These are phyloP conservation scores for Escallonia rubra DNA, from an alignment of 129 eudicot species.

Conservation along the genomic window DNA sequence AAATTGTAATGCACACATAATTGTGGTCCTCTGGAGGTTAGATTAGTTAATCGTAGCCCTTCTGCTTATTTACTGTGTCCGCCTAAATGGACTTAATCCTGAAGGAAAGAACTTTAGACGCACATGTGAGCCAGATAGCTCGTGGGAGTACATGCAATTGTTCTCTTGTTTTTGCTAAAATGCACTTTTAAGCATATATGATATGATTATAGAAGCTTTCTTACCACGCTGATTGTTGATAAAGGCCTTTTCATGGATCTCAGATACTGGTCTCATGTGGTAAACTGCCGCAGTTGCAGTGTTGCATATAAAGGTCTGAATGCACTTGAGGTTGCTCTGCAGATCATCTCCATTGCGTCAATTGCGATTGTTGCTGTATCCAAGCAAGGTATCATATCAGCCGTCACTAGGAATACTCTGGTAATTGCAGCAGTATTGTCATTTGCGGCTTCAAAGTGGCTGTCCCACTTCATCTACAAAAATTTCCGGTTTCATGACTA, in stretches of 20 bases:
- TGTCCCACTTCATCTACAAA: conserved; percentile 74
- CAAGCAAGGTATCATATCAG: conserved; percentile 41
- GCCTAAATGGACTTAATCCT: too few relatives aligned
- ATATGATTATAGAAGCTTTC: too few relatives aligned
- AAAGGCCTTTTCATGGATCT: background rate
- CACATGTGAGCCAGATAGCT: too few relatives aligned
- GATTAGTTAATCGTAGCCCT: too few relatives aligned
- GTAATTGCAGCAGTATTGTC: conserved; percentile 44
- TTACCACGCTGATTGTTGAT: background rate
- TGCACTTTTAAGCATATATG: too few relatives aligned
- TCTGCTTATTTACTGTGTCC: too few relatives aligned
- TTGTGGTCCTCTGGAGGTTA: too few relatives aligned
- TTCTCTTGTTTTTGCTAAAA: too few relatives aligned
- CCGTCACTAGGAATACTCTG: conserved; percentile 34
- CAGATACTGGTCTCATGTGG: conserved; percentile 80
- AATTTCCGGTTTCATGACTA: conserved; percentile 76
- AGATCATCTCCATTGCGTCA: conserved; percentile 48
- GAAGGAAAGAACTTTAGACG: too few relatives aligned
- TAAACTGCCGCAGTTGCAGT: conserved; percentile 71
- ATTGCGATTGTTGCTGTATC: conserved; percentile 64
- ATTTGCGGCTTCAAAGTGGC: conserved; percentile 72
- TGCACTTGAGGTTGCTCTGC: conserved; percentile 44
- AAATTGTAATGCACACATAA: too few relatives aligned
- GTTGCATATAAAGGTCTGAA: conserved; percentile 54
- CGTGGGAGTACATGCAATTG: too few relatives aligned